Evolutionary conservation across 148 eudicot species (phyloP).

Genomic region (Fagopyrum homotropicum): DNA sequence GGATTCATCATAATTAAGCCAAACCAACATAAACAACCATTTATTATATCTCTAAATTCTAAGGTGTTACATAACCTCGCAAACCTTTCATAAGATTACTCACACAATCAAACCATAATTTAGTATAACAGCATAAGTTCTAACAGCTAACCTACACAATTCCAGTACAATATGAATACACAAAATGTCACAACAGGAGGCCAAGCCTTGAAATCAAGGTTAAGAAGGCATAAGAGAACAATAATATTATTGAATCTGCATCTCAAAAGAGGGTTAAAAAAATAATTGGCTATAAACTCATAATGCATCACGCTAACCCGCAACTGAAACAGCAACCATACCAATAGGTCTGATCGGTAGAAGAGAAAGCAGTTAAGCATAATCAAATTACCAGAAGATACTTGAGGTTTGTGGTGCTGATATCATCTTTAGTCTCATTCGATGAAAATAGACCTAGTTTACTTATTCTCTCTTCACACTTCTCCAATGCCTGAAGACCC

Average conservation of each 20-base stretch:
- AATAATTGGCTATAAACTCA: neutral
- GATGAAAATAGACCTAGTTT: conserved; percentile 60
- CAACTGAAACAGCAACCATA: neutral
- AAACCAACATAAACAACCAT: neutral
- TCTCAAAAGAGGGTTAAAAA: neutral
- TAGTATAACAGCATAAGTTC: neutral
- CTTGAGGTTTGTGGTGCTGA: conserved; percentile 70
- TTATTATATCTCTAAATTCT: neutral
- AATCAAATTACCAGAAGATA: conserved; percentile 54
- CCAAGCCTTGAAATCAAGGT: neutral
- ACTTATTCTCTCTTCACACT: conserved; percentile 64
- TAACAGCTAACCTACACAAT: neutral
- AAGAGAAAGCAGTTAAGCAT: neutral
- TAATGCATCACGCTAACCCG: neutral
- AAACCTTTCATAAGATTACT: too few relatives aligned
- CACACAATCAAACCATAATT: neutral
- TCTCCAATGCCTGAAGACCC: conserved; percentile 49
- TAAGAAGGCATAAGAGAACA: neutral
- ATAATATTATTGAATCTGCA: neutral
- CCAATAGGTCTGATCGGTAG: neutral
- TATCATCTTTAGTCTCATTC: conserved; percentile 78
- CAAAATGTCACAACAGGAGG: neutral
- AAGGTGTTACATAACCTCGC: too few relatives aligned
- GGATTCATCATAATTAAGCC: neutral
- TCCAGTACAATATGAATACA: too few relatives aligned